Percentiles rank a stretch among this genome's conserved stretches.
Evolutionary conservation across 495 filamentous ascomycete genomes (phyloP).

Genomic region (Pseudoneurospora amorphoporcata): DNA sequence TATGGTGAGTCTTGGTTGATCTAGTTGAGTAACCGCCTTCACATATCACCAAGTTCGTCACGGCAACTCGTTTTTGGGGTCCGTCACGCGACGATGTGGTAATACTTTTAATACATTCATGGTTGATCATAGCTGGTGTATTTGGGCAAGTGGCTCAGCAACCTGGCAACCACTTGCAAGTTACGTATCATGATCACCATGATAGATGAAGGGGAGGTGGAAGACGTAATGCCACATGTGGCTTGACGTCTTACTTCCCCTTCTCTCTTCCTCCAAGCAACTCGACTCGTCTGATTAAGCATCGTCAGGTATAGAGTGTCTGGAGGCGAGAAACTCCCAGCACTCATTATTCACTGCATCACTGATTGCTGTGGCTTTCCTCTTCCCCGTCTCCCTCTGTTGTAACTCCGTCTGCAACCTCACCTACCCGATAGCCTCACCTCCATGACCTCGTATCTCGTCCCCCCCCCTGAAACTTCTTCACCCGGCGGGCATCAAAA

Average conservation of each 20-base stretch:
- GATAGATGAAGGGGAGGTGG: not conserved
- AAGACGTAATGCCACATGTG: not conserved
- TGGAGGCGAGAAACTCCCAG: not conserved
- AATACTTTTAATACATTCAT: not conserved
- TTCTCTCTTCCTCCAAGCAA: not conserved
- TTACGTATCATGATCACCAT: not conserved
- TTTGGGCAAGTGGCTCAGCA: not conserved
- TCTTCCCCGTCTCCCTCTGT: no score
- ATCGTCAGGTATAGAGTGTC: not conserved
- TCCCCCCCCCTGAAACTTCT: not conserved
- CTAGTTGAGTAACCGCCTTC: not conserved
- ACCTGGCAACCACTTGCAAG: not conserved
- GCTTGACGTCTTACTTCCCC: not conserved
- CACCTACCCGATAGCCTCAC: not conserved
- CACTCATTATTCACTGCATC: not conserved
- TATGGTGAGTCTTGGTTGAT: not conserved
- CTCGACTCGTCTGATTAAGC: no score
- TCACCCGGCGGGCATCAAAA: no score
- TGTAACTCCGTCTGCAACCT: no score
- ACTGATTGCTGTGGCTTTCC: not conserved
- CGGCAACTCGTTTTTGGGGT: not conserved
- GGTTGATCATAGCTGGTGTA: not conserved
- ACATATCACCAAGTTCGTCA: not conserved
- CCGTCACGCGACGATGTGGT: not conserved
- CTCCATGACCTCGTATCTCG: not conserved